Base-by-base conservation (phyloP, 176 grass and related monocot genomes). In the Eragrostis curvula region DNA sequence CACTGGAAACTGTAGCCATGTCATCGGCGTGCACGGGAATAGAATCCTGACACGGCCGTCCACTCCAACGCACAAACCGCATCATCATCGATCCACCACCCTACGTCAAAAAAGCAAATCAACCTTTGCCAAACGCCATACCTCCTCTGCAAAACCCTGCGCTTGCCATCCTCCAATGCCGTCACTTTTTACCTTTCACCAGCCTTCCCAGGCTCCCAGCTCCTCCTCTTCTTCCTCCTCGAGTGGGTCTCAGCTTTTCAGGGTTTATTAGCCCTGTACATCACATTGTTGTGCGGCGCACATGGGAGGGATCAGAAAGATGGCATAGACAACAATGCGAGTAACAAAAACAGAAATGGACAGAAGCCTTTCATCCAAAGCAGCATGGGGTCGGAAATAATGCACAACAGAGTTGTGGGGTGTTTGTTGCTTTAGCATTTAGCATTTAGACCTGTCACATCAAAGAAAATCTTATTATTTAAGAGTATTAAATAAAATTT, bases 21-120 rank as follows among this genome's bases (percentile, higher is more conserved):
- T 61, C 69, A 69, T 52, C 71, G 25, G 47, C 30, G 64, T 28
- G 18, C 70, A 41, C n/a, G 82, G 74, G 86, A 88, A 73, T 83
- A 83, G 80, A 88, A 85, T 41, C 77, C 82, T 81, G 87, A 81
- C 69, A 32, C 58, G 48, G 48, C 28, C 68, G 36, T 52, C 77
- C 66, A 36, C 42, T 17, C 52, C 55, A 63, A 8, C 48, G 15
- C 44, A 20, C 42, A 11, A 27, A 23, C 53, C 45, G 61, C 65
- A 41, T 45, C 65, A 24, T 18, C 73, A 48, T 45, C 73, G 50
- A 13, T 24, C n/a, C 40, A 49, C n/a, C 40, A 49, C 24, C n/a
- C 63, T 59, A 68, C 72, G 39, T 62, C 27, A 77, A 57, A 8
- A 85, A 62, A 44, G 76, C 36, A 50, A 36, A 42, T 71, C 24